A percentile compares a stretch with the other conserved stretches of the same genome.
phyloP scores from a whole-genome alignment of 2,329 filamentous ascomycete genomes.

The Cyanodermella asteris region DNA sequence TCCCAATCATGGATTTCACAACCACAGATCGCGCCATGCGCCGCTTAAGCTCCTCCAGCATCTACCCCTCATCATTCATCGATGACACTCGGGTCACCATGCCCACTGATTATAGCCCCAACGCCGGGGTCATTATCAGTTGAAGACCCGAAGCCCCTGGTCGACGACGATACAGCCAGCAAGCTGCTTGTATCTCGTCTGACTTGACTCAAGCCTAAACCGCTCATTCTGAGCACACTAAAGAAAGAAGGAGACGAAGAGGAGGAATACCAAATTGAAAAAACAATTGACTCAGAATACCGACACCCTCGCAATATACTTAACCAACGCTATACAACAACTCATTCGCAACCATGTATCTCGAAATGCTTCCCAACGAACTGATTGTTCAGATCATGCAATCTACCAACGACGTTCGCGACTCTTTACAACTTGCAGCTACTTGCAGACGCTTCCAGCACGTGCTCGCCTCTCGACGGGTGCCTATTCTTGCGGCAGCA shows the following conservation, averaged over 20 bases:
- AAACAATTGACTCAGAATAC: slow-evolving; percentile 1
- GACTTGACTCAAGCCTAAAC: neutral
- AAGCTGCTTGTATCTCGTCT: slow-evolving; percentile 3
- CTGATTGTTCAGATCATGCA: slow-evolving; percentile 34
- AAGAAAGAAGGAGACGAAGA: slow-evolving; percentile 1
- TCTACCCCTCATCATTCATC: too few relatives aligned
- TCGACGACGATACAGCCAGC: slow-evolving; percentile 6
- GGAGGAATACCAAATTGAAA: neutral
- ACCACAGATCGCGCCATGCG: too few relatives aligned
- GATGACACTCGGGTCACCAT: too few relatives aligned
- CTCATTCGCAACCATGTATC: slow-evolving; percentile 21
- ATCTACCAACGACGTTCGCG: slow-evolving; percentile 28
- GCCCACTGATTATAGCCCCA: slow-evolving; percentile 29
- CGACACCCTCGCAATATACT: slow-evolving; percentile 2
- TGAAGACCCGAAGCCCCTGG: slow-evolving; percentile 16
- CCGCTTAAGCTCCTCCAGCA: too few relatives aligned
- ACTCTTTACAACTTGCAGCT: slow-evolving; percentile 30
- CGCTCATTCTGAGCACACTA: neutral
- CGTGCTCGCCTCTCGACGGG: slow-evolving; percentile 31
- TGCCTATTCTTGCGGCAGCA: slow-evolving; percentile 30
- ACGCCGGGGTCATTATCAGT: slow-evolving; percentile 26
- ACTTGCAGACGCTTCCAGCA: slow-evolving; percentile 32
- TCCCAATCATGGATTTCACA: too few relatives aligned
- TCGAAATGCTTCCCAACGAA: slow-evolving; percentile 35
- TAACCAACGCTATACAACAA: slow-evolving; percentile 1